phyloP scores from a whole-genome alignment of 805 yeast species.

The Metschnikowia reukaufii region DNA sequence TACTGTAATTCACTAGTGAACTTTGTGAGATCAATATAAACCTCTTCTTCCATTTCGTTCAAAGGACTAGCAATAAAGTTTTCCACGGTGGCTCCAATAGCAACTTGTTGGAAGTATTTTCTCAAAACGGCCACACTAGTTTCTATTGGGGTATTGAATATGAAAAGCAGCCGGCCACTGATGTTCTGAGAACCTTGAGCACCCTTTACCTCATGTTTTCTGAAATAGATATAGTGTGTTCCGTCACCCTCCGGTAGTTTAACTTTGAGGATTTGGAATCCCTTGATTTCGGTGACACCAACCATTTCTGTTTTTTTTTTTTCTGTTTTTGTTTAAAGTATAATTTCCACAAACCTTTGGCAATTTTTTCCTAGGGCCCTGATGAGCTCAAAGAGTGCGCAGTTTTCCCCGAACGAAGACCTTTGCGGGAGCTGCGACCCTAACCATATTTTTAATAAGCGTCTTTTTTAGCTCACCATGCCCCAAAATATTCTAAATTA shows the following conservation, averaged over 20 bases:
- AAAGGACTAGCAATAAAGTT: constrained; percentile 34
- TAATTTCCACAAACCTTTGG: background rate
- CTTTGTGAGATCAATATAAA: constrained; percentile 49
- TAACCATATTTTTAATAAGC: background rate
- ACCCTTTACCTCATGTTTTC: constrained; percentile 56
- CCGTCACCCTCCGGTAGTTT: constrained; percentile 37
- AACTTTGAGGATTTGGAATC: constrained; percentile 54
- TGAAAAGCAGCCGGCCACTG: constrained; percentile 56
- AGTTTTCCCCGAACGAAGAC: background rate
- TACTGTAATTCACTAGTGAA: constrained; percentile 58
- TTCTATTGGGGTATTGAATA: constrained; percentile 72
- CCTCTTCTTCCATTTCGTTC: constrained; percentile 45
- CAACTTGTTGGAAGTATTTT: constrained; percentile 55
- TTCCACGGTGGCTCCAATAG: constrained; percentile 67
- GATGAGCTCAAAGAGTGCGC: constrained; percentile 5
- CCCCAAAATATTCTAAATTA: too few relatives aligned
- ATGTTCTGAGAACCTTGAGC: constrained; percentile 23
- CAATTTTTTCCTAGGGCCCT: constrained; percentile 3
- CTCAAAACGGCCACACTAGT: constrained; percentile 54
- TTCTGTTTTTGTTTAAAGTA: background rate
- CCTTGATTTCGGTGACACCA: constrained; percentile 48
- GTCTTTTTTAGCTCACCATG: too few relatives aligned
- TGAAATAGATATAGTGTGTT: constrained; percentile 61
- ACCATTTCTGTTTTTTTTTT: constrained; percentile 12
- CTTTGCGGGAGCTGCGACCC: constrained; percentile 1